Evolutionary conservation across 2,329 filamentous ascomycete species (phyloP), one percentile per base, ranked within the genome.

Genomic region (Arthroderma uncinatum): DNA sequence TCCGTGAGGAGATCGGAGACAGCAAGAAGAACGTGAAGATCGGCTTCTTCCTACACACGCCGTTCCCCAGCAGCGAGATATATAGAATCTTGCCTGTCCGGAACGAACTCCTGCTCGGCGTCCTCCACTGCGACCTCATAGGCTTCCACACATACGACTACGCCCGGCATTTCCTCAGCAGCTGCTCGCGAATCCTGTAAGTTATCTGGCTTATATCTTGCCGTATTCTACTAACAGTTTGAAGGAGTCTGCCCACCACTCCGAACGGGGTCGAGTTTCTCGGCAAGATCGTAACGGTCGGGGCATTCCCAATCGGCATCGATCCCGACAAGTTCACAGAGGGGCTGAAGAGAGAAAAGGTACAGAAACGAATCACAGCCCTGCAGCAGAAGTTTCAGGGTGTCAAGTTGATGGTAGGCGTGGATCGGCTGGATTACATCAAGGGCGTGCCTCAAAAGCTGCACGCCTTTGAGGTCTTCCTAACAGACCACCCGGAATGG

Each of bases 61-160:
- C 93, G 0, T 98, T 97, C 74, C 93, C 93, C 10, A 95, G 89
- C 70, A 94, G 88, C 65, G 92, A 97, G 73, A 95, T 97, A 67
- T 97, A 96, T 75, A 84, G 93, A 62, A 96, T 97, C 63, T 78
- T 97, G 7, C 93, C 93, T 0, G 92, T 97, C 30, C 83, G 93
- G 61, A 90, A 95, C 69, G 85, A 89, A 66, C 84, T 97, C 54
- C 80, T 98, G 47, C 80, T 86, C 53, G 91, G 93, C 57, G 83
- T 97, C 39, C 79, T 98, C 34, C 87, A 95, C 70, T 95, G 92
- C 76, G 93, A 97, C 70, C 77, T 98, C 59, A 89, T 97, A 68
- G 93, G 93, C 33, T 97, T 98, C 78, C 93, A 98, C 74, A 98
- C 93, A 28, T 97, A 96, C 75, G 92, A 97, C 74, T 98, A 98